phyloP scores from a whole-genome alignment of 2,329 filamentous ascomycete species.

The Clonostachys chloroleuca region DNA sequence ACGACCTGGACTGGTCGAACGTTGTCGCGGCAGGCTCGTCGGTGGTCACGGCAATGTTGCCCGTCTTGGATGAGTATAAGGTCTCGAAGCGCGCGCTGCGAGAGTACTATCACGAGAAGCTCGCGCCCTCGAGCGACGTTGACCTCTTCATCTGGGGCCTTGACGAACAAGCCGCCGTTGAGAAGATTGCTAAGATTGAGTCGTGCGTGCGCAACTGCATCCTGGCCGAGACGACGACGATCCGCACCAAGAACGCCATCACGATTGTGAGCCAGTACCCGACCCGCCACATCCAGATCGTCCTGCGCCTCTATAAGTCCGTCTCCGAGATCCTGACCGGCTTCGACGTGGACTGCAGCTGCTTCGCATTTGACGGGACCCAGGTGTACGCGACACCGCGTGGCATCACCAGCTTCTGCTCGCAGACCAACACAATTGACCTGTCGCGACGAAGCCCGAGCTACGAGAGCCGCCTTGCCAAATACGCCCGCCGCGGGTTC shows the following conservation, averaged over 20 bases:
- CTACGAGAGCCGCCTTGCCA: constrained; percentile 74
- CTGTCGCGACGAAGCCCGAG: constrained; percentile 67
- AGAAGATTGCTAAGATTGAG: constrained; percentile 76
- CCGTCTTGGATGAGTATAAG: constrained; percentile 33
- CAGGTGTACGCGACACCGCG: constrained; percentile 70
- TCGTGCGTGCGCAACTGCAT: constrained; percentile 62
- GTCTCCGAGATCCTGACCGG: constrained; percentile 81
- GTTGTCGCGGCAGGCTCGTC: constrained; percentile 70
- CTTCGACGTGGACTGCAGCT: constrained; percentile 84
- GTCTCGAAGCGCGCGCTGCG: constrained; percentile 44
- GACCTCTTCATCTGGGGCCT: constrained; percentile 75
- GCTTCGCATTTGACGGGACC: constrained; percentile 73
- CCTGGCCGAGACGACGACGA: constrained; percentile 20
- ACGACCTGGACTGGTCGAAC: constrained; percentile 57
- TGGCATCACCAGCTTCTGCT: constrained; percentile 66
- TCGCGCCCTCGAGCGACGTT: constrained; percentile 45
- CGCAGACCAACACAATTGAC: constrained; percentile 70
- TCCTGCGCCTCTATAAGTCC: constrained; percentile 75
- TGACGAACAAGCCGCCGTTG: constrained; percentile 56
- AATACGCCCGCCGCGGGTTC: constrained; percentile 73
- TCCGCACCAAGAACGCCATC: constrained; percentile 74
- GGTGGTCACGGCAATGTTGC: constrained; percentile 59
- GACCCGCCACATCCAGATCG: constrained; percentile 69
- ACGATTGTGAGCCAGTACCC: constrained; percentile 74
- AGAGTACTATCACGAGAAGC: constrained; percentile 48